Conservation (phyloP, 2,329 filamentous ascomycete species). For the Sphaerulina musiva region DNA sequence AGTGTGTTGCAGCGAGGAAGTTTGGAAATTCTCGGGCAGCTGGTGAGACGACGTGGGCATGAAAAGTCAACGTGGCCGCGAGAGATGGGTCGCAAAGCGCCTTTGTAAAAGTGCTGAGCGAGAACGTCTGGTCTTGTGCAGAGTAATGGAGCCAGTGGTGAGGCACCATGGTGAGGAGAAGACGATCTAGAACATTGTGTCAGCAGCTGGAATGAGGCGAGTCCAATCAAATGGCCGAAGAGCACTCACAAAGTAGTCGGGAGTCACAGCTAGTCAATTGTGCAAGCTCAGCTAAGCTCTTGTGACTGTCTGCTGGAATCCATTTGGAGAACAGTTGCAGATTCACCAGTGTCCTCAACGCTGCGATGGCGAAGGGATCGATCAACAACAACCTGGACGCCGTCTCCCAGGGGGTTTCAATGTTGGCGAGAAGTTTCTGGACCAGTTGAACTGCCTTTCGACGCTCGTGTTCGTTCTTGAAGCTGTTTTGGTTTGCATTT, state of each 20-base stretch:
- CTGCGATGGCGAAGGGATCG: constrained; percentile 5
- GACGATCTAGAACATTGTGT: background rate
- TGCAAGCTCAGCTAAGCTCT: background rate
- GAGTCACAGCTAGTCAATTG: background rate
- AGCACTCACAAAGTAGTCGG: constrained; percentile 2
- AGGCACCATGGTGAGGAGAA: constrained; percentile 3
- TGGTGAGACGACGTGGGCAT: constrained; percentile 1
- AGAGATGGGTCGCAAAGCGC: background rate
- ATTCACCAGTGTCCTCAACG: constrained; percentile 2
- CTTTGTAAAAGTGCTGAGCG: constrained; percentile 1
- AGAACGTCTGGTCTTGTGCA: background rate
- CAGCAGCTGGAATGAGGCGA: background rate
- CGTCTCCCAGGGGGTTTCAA: constrained; percentile 8
- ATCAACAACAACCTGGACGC: constrained; percentile 3
- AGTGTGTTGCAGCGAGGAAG: constrained; percentile 3
- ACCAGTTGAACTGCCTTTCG: constrained; percentile 3
- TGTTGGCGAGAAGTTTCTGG: background rate
- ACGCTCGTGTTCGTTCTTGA: constrained; percentile 5
- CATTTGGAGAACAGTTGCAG: constrained; percentile 4
- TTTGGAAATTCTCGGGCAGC: background rate
- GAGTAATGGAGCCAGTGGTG: constrained; percentile 5
- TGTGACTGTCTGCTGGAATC: background rate
- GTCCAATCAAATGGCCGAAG: background rate
- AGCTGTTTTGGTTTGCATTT: background rate
- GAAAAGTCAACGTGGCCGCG: constrained; percentile 5